phyloP scores from a whole-genome alignment of 371 early-diverging fungal genomes.

The Furculomyces boomerangus region DNA sequence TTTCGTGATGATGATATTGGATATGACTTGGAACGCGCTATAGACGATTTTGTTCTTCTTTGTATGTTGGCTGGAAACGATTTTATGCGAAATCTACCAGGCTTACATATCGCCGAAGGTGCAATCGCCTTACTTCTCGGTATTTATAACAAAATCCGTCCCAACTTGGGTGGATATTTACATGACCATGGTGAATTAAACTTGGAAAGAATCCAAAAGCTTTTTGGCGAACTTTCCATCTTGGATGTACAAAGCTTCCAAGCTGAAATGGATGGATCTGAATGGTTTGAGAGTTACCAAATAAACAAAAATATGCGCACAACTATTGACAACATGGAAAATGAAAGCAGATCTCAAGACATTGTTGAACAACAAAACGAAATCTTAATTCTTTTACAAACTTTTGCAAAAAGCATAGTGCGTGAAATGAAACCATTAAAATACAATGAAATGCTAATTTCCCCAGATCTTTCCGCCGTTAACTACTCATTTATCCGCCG shows the following conservation, averaged over 20 bases:
- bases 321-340: not conserved
- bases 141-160: conserved; percentile 60
- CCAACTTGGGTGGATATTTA: conserved; percentile 58
- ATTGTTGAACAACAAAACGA: not conserved
- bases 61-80: conserved; percentile 96
- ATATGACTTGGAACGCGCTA: conserved; percentile 79
- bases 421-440: not conserved
- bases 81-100: conserved; percentile 91
- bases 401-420: not conserved
- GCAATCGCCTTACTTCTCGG: conserved; percentile 73
- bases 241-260: not conserved
- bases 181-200: conserved; percentile 64
- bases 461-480: not conserved
- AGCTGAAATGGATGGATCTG: not conserved
- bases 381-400: not conserved
- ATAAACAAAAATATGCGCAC: not conserved
- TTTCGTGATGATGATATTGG: conserved; percentile 15
- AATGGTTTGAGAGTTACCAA: not conserved
- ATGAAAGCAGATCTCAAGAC: not conserved
- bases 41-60: conserved; percentile 93
- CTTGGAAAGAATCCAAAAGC: conserved; percentile 22
- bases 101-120: conserved; percentile 86
- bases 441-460: not conserved
- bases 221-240: conserved; percentile 11
- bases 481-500: not conserved